These are phyloP conservation scores for Scheffersomyces segobiensis DNA, from an alignment of 1,139 yeast species.

Conservation along the genomic window DNA sequence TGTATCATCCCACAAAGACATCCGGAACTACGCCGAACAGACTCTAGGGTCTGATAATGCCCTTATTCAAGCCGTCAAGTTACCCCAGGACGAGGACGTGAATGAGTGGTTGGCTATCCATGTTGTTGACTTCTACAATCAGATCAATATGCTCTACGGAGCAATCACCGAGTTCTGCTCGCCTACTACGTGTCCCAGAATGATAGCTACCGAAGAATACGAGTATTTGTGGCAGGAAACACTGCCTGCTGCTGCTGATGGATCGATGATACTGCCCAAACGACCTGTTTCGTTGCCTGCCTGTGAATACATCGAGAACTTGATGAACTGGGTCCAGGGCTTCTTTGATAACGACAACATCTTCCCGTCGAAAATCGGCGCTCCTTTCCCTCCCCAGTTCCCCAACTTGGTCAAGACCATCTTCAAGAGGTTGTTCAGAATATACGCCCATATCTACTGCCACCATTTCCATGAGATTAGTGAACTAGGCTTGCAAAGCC, in stretches of 20 bases:
- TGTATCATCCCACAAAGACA: slow-evolving; percentile 65
- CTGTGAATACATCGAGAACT: slow-evolving; percentile 88
- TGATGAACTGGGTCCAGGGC: slow-evolving; percentile 93
- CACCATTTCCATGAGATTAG: slow-evolving; percentile 95
- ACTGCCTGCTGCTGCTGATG: slow-evolving; percentile 41
- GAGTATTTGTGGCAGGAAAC: slow-evolving; percentile 95
- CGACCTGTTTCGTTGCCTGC: slow-evolving; percentile 67
- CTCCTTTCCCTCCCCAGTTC: slow-evolving; percentile 75
- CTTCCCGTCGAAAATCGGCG: slow-evolving; percentile 88
- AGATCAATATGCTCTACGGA: slow-evolving; percentile 94
- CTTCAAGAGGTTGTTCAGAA: slow-evolving; percentile 85
- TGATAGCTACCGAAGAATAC: slow-evolving; percentile 96
- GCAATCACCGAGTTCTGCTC: slow-evolving; percentile 96
- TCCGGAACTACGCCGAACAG: slow-evolving; percentile 86
- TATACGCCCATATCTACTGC: slow-evolving; percentile 97
- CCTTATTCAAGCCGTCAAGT: slow-evolving; percentile 85
- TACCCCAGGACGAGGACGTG: slow-evolving; percentile 90
- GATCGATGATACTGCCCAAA: slow-evolving; percentile 48
- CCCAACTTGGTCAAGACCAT: slow-evolving; percentile 78
- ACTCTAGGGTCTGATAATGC: slow-evolving; percentile 93
- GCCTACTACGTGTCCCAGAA: slow-evolving; percentile 86
- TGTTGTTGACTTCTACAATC: slow-evolving; percentile 88
- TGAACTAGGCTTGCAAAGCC: slow-evolving; percentile 89
- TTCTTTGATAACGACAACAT: slow-evolving; percentile 85
- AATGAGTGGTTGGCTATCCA: slow-evolving; percentile 98